Base-by-base conservation (phyloP, 2,329 filamentous ascomycete genomes). In the Cordyceps javanica region DNA sequence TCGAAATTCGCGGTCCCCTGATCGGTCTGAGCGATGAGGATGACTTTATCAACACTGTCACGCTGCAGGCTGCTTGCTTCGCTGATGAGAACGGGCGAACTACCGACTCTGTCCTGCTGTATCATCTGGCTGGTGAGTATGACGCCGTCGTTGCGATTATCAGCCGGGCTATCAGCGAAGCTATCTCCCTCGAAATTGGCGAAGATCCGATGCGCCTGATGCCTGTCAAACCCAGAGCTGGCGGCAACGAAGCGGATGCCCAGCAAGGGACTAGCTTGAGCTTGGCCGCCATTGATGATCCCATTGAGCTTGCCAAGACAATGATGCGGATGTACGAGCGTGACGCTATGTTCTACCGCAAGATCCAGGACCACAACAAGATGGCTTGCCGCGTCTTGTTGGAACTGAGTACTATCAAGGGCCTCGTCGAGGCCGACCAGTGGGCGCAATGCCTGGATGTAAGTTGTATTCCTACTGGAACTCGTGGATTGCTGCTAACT, bases 11-110 rank as follows among this genome's bases (percentile, higher is more conserved):
- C 38, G 85, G 91, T 42, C 78, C 82, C 30, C 80, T 99, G 57
- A 93, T 99, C 68, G 88, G 87, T 41, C 78, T 97, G 23, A 82
- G 82, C 41, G 87, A 89, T 62, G 86, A 94, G 68, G 84, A 88
- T 55, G 89, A 96, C 63, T 94, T 97, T 70, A 82, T 99, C 71
- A 88, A 87, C 67, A 88, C 88, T n/a, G 93, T 99, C 66, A 97
- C 93, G 1, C 80, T 94, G 44, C 91, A 96, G 71, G 94, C 94
- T 9, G 94, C 94, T 41, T 87, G 88, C 62, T 90, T 92, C 67
- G 94, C 94, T 5, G 93, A 99, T 65, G 93, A 97, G 70, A 95
- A 93, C 66, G 93, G 94, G 39, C 85, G 95, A 51, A 91, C 88
- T 2, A 95, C 93, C 0, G 94, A 99, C 72, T 92, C 95, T 2